phyloP scores from a whole-genome alignment of 2,329 filamentous ascomycete genomes.

The Fusarium sp. region DNA sequence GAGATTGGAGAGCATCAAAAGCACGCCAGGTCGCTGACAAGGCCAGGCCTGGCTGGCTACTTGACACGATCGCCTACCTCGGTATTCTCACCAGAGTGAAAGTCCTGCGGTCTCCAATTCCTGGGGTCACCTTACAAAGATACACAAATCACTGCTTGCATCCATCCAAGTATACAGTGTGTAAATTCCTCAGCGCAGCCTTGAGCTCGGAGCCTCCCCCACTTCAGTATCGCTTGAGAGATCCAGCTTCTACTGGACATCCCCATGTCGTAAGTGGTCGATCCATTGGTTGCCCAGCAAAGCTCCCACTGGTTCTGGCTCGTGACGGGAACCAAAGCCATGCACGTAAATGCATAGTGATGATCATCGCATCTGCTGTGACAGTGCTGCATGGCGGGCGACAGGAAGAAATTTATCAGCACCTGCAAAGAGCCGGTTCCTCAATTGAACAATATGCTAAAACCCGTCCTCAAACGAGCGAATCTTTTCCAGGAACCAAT shows the following conservation, averaged over 20 bases:
- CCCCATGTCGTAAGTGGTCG: slow-evolving; percentile 13
- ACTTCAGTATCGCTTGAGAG: slow-evolving; percentile 19
- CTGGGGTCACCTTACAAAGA: neutral
- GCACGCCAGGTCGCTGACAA: neutral
- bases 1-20: slow-evolving; percentile 13
- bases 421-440: slow-evolving; percentile 1
- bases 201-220: slow-evolving; percentile 38
- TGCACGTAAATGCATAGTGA: slow-evolving; percentile 4
- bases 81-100: neutral
- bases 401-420: slow-evolving; percentile 6
- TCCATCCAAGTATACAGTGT: slow-evolving; percentile 38
- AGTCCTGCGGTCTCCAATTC: neutral
- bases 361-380: slow-evolving; percentile 14
- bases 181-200: slow-evolving; percentile 36
- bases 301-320: slow-evolving; percentile 7
- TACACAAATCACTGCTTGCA: slow-evolving; percentile 23
- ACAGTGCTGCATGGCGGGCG: slow-evolving; percentile 10
- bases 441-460: neutral
- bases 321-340: neutral
- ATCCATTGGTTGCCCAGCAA: slow-evolving; percentile 23
- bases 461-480: slow-evolving; percentile 19
- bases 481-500: slow-evolving; percentile 23
- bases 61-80: neutral
- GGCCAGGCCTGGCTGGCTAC: slow-evolving; percentile 1
- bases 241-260: slow-evolving; percentile 15